Base-by-base conservation (phyloP, 2,329 filamentous ascomycete species). In the Exophiala bonariae region DNA sequence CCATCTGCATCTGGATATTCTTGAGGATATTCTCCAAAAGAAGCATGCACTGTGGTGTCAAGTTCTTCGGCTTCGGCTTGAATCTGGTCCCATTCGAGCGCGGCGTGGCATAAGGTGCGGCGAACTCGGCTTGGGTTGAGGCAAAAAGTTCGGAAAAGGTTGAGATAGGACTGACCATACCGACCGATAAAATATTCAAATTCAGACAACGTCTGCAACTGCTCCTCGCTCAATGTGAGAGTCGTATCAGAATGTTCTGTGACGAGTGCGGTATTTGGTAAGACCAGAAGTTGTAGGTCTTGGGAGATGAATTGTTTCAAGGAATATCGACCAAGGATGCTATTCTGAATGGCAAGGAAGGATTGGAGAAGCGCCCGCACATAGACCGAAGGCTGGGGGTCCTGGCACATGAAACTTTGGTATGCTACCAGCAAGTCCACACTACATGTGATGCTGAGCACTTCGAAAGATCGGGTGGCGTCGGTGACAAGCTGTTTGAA, bases 81-180 rank as follows among this genome's bases (percentile, higher is more conserved):
- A 2, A 97, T 74, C 41, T 80, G 79, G 60, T 96, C 90, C 84
- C 90, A 95, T 50, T 92, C 86, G 2, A 82, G 73, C 28, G 96
- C 82, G 11, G 85, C 81, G 63, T 97, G 92, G 52, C 85, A 90
- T 7, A 99, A 77, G n/a, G 86, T 90, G 28, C 93, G 82, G n/a
- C 93, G 82, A 33, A 95, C 82, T 2, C 93, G 85, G 63, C 89
- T 95, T 42, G 90, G 79, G 62, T 97, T 99, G 63, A 97, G 88
- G 60, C 90, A 95, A 14, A 93, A 76, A 6, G 87, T 86, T 38
- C 90, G 82, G 60, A 93, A 85, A 13, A 95, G 78, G 56, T 96
- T 91, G 14, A 96, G 73, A 61, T 90, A 96, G 0, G 86, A 83
- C 65, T 89, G 75, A 9, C 67, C 74, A 56, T 75, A 73, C 39